phyloP scores from a whole-genome alignment of 306 rosid genomes.

The Prunus salicina region DNA sequence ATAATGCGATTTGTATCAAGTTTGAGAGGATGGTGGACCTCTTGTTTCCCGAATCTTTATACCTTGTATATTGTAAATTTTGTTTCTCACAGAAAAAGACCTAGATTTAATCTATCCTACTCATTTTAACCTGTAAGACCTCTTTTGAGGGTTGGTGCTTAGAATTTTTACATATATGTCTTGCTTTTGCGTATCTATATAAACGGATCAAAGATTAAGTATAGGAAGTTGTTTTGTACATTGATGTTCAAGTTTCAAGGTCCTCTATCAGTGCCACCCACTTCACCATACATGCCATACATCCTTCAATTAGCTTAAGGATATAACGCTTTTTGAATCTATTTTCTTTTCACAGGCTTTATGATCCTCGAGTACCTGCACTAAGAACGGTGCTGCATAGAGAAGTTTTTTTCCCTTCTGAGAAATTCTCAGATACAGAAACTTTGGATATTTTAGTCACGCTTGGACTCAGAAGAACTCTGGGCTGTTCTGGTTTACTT shows the following conservation, averaged over 20 bases:
- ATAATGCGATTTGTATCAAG: background rate
- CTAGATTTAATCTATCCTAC: background rate
- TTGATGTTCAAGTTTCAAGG: background rate
- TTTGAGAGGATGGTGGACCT: background rate
- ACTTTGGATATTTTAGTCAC: constrained; percentile 68
- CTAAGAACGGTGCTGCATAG: constrained; percentile 60
- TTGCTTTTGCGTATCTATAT: background rate
- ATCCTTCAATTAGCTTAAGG: constrained; percentile 11
- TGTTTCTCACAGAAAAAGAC: background rate
- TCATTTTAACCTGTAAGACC: background rate
- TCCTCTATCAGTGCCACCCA: background rate
- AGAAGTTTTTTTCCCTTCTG: constrained; percentile 79
- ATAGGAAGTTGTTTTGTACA: too few species aligned
- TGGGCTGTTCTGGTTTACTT: constrained; percentile 84
- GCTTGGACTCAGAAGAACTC: constrained; percentile 80
- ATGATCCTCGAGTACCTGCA: constrained; percentile 86
- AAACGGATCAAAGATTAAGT: too few species aligned
- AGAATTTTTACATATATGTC: background rate
- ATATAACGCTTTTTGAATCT: constrained; percentile 4
- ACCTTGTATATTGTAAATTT: background rate
- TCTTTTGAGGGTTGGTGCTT: background rate
- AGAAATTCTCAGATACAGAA: constrained; percentile 57
- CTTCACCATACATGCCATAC: background rate
- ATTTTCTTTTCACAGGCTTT: constrained; percentile 66
- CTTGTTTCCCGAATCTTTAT: background rate